Conservation (phyloP, 192 early-diverging fungal genomes). For the Coemansia sp. region DNA sequence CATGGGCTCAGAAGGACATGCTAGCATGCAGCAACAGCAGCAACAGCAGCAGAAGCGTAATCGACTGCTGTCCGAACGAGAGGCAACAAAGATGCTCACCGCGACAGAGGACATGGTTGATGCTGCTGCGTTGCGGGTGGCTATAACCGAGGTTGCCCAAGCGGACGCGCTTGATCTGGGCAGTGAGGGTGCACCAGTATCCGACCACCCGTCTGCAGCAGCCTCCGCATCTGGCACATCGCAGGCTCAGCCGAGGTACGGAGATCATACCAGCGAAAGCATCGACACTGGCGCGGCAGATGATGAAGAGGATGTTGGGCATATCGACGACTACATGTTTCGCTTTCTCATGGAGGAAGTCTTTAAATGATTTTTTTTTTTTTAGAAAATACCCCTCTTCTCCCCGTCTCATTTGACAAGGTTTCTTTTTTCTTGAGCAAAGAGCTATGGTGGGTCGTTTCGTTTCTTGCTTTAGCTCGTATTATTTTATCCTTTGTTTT, state of each 20-base stretch:
- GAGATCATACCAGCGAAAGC: background rate
- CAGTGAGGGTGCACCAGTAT: constrained; percentile 11
- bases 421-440: background rate
- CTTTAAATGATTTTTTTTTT: background rate
- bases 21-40: background rate
- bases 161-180: constrained; percentile 44
- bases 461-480: too few species aligned
- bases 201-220: background rate
- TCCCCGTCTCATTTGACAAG: background rate
- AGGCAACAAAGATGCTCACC: constrained; percentile 8
- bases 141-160: constrained; percentile 38
- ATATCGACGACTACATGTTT: constrained; percentile 77
- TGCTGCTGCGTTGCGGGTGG: constrained; percentile 28
- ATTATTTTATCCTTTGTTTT: background rate
- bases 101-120: constrained; percentile 48
- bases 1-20: background rate
- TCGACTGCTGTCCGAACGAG: constrained; percentile 25
- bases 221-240: background rate
- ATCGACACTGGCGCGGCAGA: constrained; percentile 6
- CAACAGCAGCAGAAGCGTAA: background rate
- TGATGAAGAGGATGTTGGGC: constrained; percentile 55
- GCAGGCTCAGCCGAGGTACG: constrained; percentile 1
- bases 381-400: background rate
- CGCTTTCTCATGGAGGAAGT: constrained; percentile 49
- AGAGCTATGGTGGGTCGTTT: too few species aligned